Evolutionary conservation across 306 rosid genomes (phyloP), one percentile per base, ranked within the genome.

Genomic region (Acacia crassicarpa): DNA sequence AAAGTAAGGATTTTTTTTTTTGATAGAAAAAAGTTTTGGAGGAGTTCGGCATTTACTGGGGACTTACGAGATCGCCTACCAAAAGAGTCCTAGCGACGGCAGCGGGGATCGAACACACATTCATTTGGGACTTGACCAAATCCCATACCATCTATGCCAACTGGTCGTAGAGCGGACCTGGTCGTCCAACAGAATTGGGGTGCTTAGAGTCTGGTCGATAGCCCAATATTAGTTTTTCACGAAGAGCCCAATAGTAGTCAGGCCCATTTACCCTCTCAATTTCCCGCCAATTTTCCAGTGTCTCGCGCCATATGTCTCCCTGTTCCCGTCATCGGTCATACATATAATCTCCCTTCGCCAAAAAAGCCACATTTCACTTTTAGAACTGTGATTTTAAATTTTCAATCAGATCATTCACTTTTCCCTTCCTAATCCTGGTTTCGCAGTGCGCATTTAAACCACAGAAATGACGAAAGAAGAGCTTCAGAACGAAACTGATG

Each of bases 401-500:
- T 53, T 35, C 22, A 16, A 19, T 19, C 19, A 32, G 30, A 51
- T 19, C 49, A 27, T 1, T 40, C 14, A 15, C 23, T 48, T 16
- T 19, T 32, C 23, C 62, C 66, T 23, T 11, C 33, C 16, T 7
- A 2, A 73, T 48, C 16, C 54, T 49, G 44, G 30, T 48, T 73
- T 4, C 16, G 11, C 25, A 25, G 77, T 9, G 14, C 9, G 8
- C 45, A 19, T 6, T 5, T 2, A 11, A 13, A 72, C 22, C 51
- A 38, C 38, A 56, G 41, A 75, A 40, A 80, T 80, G 83, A 32
- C 65, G 14, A 9, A 38, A 22, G 84, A 85, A 53, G 90, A 88
- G 46, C 81, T 61, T 77, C 82, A 79, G 48, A 81, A 65, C 41
- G 90, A 81, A 58, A 80, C 41, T 4, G 86, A 81, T 59, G 87